Evolutionary conservation across 2,329 filamentous ascomycete species (phyloP).

Genomic region (Colletotrichum melonis): DNA sequence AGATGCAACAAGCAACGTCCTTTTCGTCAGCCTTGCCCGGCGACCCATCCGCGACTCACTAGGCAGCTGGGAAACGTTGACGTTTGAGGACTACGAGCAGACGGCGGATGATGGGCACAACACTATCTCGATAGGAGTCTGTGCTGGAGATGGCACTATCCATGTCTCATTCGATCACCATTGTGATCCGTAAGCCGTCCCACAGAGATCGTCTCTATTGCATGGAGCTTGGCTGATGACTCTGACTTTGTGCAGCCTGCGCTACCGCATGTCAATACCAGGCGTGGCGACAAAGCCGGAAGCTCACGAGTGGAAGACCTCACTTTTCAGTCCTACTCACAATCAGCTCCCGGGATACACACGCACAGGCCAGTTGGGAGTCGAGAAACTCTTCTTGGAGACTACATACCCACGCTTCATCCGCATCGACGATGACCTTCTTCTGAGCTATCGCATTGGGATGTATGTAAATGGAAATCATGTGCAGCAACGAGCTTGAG

Average conservation of each 20-base stretch:
- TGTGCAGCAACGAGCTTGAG: too few species aligned
- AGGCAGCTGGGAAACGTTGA: conserved; percentile 19
- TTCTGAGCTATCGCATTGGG: conserved; percentile 31
- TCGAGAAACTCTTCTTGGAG: conserved; percentile 31
- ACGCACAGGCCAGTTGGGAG: conserved; percentile 21
- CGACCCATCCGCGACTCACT: background rate
- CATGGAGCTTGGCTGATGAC: background rate
- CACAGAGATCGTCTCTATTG: background rate
- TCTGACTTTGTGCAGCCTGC: background rate
- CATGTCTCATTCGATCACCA: conserved; percentile 33
- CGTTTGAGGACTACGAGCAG: conserved; percentile 28
- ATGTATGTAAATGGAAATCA: conserved; percentile 1
- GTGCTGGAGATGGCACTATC: conserved; percentile 21
- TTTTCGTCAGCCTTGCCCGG: conserved; percentile 23
- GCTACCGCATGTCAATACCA: conserved; percentile 24
- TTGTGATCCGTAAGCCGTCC: conserved; percentile 29
- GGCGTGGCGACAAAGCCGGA: conserved; percentile 22
- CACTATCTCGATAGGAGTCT: conserved; percentile 31
- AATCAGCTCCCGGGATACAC: conserved; percentile 29
- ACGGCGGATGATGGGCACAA: conserved; percentile 35
- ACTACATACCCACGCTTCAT: conserved; percentile 27
- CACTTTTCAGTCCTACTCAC: conserved; percentile 31
- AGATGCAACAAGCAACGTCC: conserved; percentile 5
- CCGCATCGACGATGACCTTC: conserved; percentile 18
- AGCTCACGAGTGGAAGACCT: conserved; percentile 14